Evolutionary conservation across 306 rosid species (phyloP).

Genomic region (Ochetophila trinervis): DNA sequence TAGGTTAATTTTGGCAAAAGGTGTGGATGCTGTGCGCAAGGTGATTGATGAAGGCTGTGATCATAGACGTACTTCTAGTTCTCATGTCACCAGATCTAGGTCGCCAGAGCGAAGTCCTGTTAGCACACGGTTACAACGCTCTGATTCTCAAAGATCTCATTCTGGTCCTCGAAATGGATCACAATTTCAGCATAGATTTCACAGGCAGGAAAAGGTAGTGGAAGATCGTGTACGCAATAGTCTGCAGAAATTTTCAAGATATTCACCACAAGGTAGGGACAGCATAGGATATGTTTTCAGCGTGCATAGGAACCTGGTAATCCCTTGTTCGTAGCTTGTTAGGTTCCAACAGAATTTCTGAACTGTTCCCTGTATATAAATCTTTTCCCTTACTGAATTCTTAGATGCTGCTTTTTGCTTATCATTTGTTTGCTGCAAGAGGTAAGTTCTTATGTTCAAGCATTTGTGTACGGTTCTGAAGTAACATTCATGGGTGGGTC

Average conservation of each 20-base stretch:
- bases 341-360: constrained; percentile 40
- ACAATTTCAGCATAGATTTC: constrained; percentile 68
- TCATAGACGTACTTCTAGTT: constrained; percentile 60
- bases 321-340: constrained; percentile 58
- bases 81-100: constrained; percentile 69
- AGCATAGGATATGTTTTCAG: constrained; percentile 72
- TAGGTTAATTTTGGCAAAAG: constrained; percentile 74
- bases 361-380: constrained; percentile 21
- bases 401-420: constrained; percentile 45
- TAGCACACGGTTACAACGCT: constrained; percentile 56
- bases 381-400: constrained; percentile 22
- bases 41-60: constrained; percentile 76
- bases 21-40: constrained; percentile 94
- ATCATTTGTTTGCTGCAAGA: constrained; percentile 85
- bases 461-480: constrained; percentile 67
- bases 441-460: constrained; percentile 97
- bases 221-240: constrained; percentile 74
- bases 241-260: constrained; percentile 68
- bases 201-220: constrained; percentile 74
- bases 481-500: constrained; percentile 44
- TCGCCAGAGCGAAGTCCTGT: constrained; percentile 89
- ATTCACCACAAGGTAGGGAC: constrained; percentile 99
- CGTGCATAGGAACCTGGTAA: constrained; percentile 77
- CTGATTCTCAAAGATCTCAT: constrained; percentile 74
- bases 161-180: constrained; percentile 64